A percentile compares a stretch with the other conserved stretches of the same genome.
Evolutionary conservation across 768 basidiomycete species (phyloP).

Genomic region (Boletus sp.): DNA sequence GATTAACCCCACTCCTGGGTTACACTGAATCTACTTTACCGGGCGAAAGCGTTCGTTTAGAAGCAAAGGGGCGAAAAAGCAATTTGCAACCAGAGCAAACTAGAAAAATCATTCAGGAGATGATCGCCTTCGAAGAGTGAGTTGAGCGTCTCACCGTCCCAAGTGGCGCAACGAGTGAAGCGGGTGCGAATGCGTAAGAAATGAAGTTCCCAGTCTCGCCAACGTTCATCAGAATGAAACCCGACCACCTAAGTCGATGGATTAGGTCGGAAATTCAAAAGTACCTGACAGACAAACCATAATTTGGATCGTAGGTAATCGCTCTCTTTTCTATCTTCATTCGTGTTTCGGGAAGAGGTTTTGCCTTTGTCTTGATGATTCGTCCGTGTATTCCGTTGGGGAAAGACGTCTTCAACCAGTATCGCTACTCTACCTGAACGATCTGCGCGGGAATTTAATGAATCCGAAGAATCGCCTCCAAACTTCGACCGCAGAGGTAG

Average conservation of each 20-base stretch:
- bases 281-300: slow-evolving; percentile 51
- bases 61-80: slow-evolving; percentile 86
- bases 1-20: slow-evolving; percentile 13
- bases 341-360: slow-evolving; percentile 17
- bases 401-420: slow-evolving; percentile 41
- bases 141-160: slow-evolving; percentile 71
- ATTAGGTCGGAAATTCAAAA: not conserved
- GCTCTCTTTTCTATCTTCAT: slow-evolving; percentile 51
- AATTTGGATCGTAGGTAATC: slow-evolving; percentile 82
- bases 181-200: slow-evolving; percentile 87
- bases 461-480: slow-evolving; percentile 9
- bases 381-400: slow-evolving; percentile 18
- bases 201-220: slow-evolving; percentile 92
- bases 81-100: slow-evolving; percentile 95
- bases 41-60: slow-evolving; percentile 80
- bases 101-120: slow-evolving; percentile 26
- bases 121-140: not conserved
- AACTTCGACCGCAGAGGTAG: slow-evolving; percentile 28
- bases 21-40: slow-evolving; percentile 37
- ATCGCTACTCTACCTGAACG: slow-evolving; percentile 15
- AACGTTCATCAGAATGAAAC: slow-evolving; percentile 84
- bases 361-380: slow-evolving; percentile 7
- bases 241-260: slow-evolving; percentile 68
- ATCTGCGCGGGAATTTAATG: not conserved
- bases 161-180: slow-evolving; percentile 90